These are phyloP conservation scores for Triticum aestivum DNA, from an alignment of 176 grass and related monocot genomes.

Conservation along the genomic window DNA sequence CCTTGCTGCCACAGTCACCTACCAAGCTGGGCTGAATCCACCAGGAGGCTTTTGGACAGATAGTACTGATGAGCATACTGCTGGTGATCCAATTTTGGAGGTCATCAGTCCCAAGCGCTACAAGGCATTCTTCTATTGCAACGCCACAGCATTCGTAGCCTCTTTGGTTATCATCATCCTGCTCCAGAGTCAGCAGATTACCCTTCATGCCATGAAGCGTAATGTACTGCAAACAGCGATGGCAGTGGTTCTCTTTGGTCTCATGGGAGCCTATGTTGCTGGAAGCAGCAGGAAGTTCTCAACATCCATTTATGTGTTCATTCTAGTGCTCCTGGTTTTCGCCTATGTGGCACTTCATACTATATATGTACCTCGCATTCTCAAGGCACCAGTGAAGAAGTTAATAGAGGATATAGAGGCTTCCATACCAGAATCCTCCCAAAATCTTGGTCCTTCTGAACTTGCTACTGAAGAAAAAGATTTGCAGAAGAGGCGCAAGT, in stretches of 20 bases:
- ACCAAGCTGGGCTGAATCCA: constrained; percentile 42
- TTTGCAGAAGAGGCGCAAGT: constrained; percentile 40
- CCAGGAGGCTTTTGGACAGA: constrained; percentile 43
- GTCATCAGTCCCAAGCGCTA: constrained; percentile 17
- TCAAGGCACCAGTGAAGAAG: background rate
- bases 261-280: constrained; percentile 53
- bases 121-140: constrained; percentile 54
- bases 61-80: constrained; percentile 15
- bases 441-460: background rate
- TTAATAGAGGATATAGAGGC: background rate
- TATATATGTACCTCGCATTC: background rate
- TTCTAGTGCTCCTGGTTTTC: constrained; percentile 39
- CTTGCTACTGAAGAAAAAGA: background rate
- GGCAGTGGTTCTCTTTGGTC: constrained; percentile 42
- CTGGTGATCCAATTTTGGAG: constrained; percentile 35
- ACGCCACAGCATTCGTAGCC: constrained; percentile 50
- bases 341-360: constrained; percentile 29
- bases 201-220: constrained; percentile 18
- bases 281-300: constrained; percentile 41
- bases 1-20: constrained; percentile 40
- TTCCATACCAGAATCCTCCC: background rate
- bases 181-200: constrained; percentile 43
- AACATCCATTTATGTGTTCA: constrained; percentile 39
- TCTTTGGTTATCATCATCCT: constrained; percentile 53
- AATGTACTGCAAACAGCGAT: constrained; percentile 46